A percentile compares a stretch with the other conserved stretches of the same genome.
Evolutionary conservation across 306 rosid species (phyloP).

Genomic region (Ammopiptanthus mongolicus): DNA sequence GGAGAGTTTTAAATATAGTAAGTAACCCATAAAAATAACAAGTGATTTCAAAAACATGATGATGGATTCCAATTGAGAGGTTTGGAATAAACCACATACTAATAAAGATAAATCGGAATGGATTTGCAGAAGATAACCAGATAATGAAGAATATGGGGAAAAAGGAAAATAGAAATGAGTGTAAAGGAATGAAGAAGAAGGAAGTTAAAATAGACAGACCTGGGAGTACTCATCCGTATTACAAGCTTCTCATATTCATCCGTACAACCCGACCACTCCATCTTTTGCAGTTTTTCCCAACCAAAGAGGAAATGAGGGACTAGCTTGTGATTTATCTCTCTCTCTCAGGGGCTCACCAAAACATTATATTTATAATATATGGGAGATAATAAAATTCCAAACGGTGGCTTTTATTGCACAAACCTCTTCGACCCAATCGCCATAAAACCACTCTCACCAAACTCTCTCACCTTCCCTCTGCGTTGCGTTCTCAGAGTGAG

Average conservation of each 20-base stretch:
- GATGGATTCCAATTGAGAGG: background rate
- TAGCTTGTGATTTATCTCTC: background rate
- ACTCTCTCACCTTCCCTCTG: constrained; percentile 12
- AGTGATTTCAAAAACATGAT: background rate
- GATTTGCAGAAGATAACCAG: background rate
- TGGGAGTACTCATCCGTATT: constrained; percentile 80
- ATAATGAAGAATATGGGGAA: background rate
- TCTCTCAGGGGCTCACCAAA: constrained; percentile 5
- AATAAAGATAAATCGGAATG: too few species aligned
- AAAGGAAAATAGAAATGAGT: background rate
- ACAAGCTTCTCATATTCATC: constrained; percentile 83
- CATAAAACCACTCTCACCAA: constrained; percentile 44
- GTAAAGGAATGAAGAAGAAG: background rate
- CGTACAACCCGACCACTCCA: constrained; percentile 69
- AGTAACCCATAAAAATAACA: background rate
- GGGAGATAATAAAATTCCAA: background rate
- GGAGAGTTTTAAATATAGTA: constrained; percentile 1
- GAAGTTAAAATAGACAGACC: constrained; percentile 40
- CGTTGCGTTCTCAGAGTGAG: constrained; percentile 14
- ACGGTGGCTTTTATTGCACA: constrained; percentile 38
- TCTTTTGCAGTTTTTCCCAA: constrained; percentile 11
- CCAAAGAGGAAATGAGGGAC: background rate
- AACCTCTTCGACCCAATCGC: constrained; percentile 41
- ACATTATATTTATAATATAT: background rate
- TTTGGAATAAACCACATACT: background rate